Evolutionary conservation across 2,329 filamentous ascomycete species (phyloP).

Genomic region (Botrytis paeoniae): DNA sequence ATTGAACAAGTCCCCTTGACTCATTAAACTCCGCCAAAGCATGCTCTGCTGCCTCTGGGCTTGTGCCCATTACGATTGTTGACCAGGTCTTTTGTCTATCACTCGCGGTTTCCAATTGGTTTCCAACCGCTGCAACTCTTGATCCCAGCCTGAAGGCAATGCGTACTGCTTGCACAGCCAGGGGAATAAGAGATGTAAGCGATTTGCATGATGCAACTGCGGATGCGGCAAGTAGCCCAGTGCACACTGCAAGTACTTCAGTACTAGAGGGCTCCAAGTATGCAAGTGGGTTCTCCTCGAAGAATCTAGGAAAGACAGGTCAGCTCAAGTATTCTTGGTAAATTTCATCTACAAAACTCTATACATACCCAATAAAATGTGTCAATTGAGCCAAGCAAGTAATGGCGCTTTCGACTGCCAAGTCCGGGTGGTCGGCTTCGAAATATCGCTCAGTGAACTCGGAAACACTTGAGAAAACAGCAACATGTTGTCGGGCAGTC

Average conservation of each 20-base stretch:
- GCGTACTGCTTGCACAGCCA: constrained; percentile 36
- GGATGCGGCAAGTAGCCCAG: constrained; percentile 37
- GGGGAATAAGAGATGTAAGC: constrained; percentile 34
- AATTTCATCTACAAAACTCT: neutral
- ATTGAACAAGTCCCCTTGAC: constrained; percentile 21
- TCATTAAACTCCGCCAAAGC: constrained; percentile 27
- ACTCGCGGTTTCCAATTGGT: constrained; percentile 23
- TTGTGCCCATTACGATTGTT: constrained; percentile 25
- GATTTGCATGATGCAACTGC: constrained; percentile 36
- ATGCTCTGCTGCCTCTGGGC: constrained; percentile 20
- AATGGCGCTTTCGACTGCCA: constrained; percentile 61
- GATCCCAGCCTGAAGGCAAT: constrained; percentile 37
- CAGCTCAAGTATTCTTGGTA: neutral
- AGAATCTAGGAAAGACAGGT: constrained; percentile 13
- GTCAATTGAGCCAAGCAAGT: constrained; percentile 63
- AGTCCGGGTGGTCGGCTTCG: constrained; percentile 53
- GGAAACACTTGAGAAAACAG: constrained; percentile 59
- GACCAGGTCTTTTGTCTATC: constrained; percentile 27
- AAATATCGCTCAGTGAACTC: constrained; percentile 65
- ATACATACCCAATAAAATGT: constrained; percentile 64
- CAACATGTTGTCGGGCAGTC: constrained; percentile 55
- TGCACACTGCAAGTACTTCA: constrained; percentile 31
- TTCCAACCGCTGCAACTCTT: constrained; percentile 33
- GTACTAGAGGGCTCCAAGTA: constrained; percentile 16
- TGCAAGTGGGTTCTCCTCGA: constrained; percentile 14